These are phyloP conservation scores for Hondaea fermentalgiana DNA, from an alignment of 108 stramenopile genomes.

Conservation along the genomic window DNA sequence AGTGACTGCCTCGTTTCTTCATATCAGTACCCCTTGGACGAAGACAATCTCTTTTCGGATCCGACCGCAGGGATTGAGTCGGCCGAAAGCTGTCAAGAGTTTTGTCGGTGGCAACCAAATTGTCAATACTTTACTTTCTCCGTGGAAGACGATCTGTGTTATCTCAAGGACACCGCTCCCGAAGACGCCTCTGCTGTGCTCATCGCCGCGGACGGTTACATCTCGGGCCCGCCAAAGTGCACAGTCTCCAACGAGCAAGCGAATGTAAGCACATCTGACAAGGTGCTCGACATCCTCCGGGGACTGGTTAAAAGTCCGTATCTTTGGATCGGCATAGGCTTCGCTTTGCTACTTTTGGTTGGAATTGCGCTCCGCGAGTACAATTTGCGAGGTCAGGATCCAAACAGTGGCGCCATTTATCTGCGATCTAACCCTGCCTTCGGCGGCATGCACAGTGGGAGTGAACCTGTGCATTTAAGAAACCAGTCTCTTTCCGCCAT, in stretches of 20 bases:
- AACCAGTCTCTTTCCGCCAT: too few species aligned
- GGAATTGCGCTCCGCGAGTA: background rate
- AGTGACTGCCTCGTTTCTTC: background rate
- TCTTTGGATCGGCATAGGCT: background rate
- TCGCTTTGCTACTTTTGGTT: background rate
- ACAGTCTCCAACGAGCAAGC: background rate
- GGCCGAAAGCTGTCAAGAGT: background rate
- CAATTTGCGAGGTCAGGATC: background rate
- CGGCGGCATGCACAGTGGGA: too few species aligned
- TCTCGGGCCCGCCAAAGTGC: background rate
- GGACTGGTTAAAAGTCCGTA: background rate
- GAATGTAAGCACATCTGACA: background rate
- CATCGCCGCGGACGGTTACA: background rate
- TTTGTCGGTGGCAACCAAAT: background rate
- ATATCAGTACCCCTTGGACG: background rate
- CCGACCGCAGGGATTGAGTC: background rate
- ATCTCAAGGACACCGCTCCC: background rate
- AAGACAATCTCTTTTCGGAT: background rate
- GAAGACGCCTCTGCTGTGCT: background rate
- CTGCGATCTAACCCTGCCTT: background rate
- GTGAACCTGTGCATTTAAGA: too few species aligned
- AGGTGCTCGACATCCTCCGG: background rate
- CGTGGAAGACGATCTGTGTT: background rate
- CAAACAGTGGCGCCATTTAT: background rate
- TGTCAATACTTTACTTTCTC: background rate